These are phyloP conservation scores for Leccinum boreale DNA, from an alignment of 768 basidiomycete genomes.

Conservation along the genomic window DNA sequence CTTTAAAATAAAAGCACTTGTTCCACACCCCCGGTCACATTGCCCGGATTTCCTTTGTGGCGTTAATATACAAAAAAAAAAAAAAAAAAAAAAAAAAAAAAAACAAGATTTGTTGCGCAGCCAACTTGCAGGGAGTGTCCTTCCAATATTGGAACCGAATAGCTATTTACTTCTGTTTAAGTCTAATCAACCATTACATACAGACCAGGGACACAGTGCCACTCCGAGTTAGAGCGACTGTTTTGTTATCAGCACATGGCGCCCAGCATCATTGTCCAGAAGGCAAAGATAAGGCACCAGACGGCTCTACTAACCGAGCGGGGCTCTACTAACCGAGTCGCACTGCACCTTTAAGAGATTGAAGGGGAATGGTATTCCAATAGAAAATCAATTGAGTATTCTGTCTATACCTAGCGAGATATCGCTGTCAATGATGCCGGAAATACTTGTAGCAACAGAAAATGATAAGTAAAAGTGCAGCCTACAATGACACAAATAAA, in stretches of 20 bases:
- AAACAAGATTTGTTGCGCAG: not conserved
- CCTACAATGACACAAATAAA: slow-evolving; percentile 27
- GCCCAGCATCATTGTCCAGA: no score
- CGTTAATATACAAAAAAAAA: no score
- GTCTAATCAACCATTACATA: slow-evolving; percentile 14
- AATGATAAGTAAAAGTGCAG: slow-evolving; percentile 26
- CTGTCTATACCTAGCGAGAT: slow-evolving; percentile 29
- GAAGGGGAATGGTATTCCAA: slow-evolving; percentile 6
- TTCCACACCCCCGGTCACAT: no score
- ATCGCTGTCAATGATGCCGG: slow-evolving; percentile 22
- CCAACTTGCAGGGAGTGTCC: not conserved
- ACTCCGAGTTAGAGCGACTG: not conserved
- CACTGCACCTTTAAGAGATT: not conserved
- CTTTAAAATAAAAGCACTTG: no score
- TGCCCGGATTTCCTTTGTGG: no score
- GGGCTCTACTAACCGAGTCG: not conserved
- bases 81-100: no score
- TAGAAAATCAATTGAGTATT: slow-evolving; percentile 16
- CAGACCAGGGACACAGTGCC: not conserved
- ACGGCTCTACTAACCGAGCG: not conserved
- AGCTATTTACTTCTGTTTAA: slow-evolving; percentile 27
- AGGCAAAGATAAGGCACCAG: not conserved
- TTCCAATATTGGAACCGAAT: slow-evolving; percentile 2
- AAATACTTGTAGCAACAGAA: slow-evolving; percentile 32
- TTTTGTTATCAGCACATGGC: not conserved